These are phyloP conservation scores for Phytopythium aichiense DNA, from an alignment of 352 stramenopile genomes.

Conservation along the genomic window DNA sequence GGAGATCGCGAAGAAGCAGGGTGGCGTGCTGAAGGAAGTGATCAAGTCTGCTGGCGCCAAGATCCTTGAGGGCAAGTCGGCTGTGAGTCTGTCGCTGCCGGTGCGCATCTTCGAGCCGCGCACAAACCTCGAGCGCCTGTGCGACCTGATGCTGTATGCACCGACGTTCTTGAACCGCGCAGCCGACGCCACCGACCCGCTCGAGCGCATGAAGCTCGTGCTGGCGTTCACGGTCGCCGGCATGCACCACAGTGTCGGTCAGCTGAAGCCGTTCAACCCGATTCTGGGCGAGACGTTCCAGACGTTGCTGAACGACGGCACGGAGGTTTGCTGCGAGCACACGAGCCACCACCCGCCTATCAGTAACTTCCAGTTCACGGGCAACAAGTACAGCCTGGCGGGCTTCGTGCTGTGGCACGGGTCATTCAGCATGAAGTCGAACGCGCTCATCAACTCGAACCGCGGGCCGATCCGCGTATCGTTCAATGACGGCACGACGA, in stretches of 20 bases:
- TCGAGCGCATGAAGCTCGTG: conserved; percentile 81
- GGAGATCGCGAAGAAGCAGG: conserved; percentile 82
- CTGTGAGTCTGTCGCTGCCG: conserved; percentile 78
- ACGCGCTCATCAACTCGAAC: conserved; percentile 76
- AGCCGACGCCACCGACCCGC: conserved; percentile 46
- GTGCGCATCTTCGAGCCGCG: conserved; percentile 85
- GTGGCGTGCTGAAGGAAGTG: conserved; percentile 81
- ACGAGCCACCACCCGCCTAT: conserved; percentile 85
- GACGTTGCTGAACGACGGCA: conserved; percentile 68
- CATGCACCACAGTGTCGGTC: conserved; percentile 73
- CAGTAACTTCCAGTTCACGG: conserved; percentile 78
- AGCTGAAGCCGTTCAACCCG: conserved; percentile 85
- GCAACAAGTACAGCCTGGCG: conserved; percentile 67
- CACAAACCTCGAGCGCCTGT: conserved; percentile 75
- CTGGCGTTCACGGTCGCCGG: conserved; percentile 75
- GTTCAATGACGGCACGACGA: conserved; percentile 62
- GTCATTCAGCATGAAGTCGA: conserved; percentile 84
- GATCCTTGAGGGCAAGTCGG: conserved; percentile 64
- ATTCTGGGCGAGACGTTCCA: conserved; percentile 83
- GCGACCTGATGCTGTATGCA: conserved; percentile 77
- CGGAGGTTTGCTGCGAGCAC: conserved; percentile 78
- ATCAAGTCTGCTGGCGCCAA: conserved; percentile 73
- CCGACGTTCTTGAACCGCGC: conserved; percentile 72
- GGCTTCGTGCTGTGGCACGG: conserved; percentile 74
- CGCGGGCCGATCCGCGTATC: conserved; percentile 67